These are phyloP conservation scores for Kernera saxatilis DNA, from an alignment of 345 rosid species.

Conservation along the genomic window DNA sequence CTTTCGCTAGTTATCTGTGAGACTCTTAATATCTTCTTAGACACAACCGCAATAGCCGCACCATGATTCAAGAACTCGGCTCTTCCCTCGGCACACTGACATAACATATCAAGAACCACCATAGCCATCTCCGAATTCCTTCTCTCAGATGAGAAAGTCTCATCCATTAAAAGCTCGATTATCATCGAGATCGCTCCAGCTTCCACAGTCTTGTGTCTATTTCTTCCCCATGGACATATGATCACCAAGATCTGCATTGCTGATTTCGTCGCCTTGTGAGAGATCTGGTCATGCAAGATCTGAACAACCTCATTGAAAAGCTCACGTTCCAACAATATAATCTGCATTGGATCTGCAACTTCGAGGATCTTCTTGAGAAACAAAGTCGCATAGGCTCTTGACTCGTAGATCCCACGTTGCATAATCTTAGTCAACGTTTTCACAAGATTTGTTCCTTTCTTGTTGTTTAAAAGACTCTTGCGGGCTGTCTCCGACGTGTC, in stretches of 20 bases:
- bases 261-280: slow-evolving; percentile 59
- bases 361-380: slow-evolving; percentile 39
- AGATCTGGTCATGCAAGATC: slow-evolving; percentile 52
- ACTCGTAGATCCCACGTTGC: slow-evolving; percentile 49
- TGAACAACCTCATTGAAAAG: slow-evolving; percentile 46
- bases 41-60: slow-evolving; percentile 65
- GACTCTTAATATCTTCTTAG: slow-evolving; percentile 75
- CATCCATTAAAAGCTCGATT: slow-evolving; percentile 64
- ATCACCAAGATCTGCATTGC: slow-evolving; percentile 47
- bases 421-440: slow-evolving; percentile 50
- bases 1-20: slow-evolving; percentile 58
- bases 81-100: slow-evolving; percentile 78
- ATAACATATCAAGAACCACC: slow-evolving; percentile 50
- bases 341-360: slow-evolving; percentile 56
- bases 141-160: slow-evolving; percentile 38
- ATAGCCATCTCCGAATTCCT: slow-evolving; percentile 48
- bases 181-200: slow-evolving; percentile 51
- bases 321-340: slow-evolving; percentile 37
- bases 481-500: slow-evolving; percentile 58
- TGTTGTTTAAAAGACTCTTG: slow-evolving; percentile 45
- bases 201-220: slow-evolving; percentile 60
- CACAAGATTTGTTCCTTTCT: slow-evolving; percentile 39
- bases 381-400: slow-evolving; percentile 41
- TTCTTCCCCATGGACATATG: slow-evolving; percentile 62
- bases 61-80: slow-evolving; percentile 59